These are phyloP conservation scores for Ustilago hordei DNA, from an alignment of 1,284 basidiomycete genomes.

Conservation along the genomic window DNA sequence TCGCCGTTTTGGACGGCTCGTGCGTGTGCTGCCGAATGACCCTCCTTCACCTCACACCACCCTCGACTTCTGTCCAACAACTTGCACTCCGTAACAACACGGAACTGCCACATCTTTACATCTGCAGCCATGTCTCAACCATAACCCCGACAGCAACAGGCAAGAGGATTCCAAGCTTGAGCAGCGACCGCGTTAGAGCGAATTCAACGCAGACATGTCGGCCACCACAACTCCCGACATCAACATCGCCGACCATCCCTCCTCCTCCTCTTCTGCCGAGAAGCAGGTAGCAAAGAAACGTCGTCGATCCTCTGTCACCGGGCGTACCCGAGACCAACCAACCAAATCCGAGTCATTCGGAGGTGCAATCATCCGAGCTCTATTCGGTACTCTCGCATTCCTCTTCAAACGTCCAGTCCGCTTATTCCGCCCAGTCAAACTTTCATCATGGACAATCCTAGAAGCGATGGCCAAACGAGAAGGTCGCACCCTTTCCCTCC, in stretches of 20 bases:
- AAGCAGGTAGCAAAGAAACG: slow-evolving; percentile 30
- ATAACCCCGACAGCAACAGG: too few relatives aligned
- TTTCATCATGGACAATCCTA: slow-evolving; percentile 68
- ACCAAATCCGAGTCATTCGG: slow-evolving; percentile 56
- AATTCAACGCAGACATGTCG: slow-evolving; percentile 13
- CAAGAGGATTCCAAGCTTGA: too few relatives aligned
- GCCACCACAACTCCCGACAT: slow-evolving; percentile 6
- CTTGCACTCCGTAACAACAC: too few relatives aligned
- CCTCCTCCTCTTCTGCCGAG: slow-evolving; percentile 9
- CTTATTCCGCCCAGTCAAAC: slow-evolving; percentile 70
- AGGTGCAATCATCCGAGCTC: slow-evolving; percentile 62
- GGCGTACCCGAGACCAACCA: slow-evolving; percentile 15
- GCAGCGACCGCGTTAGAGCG: too few relatives aligned
- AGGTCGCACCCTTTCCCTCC: slow-evolving; percentile 59
- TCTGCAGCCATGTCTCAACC: too few relatives aligned
- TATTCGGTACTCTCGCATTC: slow-evolving; percentile 69
- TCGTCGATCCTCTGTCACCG: slow-evolving; percentile 15
- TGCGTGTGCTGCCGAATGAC: too few relatives aligned
- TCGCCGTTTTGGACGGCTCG: background rate
- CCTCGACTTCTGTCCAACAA: too few relatives aligned
- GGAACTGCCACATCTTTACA: too few relatives aligned
- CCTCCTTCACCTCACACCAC: too few relatives aligned
- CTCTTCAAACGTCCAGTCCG: slow-evolving; percentile 70
- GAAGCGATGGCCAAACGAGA: slow-evolving; percentile 70
- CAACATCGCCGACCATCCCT: background rate